Percentiles rank a stretch among this genome's conserved stretches.
Evolutionary conservation across 495 filamentous ascomycete genomes (phyloP).

Genomic region (Penicillium odoratum): DNA sequence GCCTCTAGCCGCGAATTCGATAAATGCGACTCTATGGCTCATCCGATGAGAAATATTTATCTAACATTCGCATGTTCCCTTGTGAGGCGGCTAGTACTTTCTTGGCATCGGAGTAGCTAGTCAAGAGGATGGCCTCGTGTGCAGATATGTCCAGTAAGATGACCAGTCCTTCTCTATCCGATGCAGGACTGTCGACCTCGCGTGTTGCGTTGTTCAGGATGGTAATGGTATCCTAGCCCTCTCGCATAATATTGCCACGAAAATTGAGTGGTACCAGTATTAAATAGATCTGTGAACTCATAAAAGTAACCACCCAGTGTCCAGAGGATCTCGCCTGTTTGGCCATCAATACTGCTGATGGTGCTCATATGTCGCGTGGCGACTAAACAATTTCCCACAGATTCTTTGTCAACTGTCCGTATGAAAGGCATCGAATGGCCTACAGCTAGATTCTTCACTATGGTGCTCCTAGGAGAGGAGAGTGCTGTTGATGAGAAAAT

Average conservation of each 20-base stretch:
- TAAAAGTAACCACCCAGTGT: constrained; percentile 50
- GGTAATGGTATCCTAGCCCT: constrained; percentile 38
- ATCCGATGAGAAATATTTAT: constrained; percentile 56
- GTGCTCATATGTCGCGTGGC: constrained; percentile 54
- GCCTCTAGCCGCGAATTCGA: constrained; percentile 54
- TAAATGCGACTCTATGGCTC: constrained; percentile 56
- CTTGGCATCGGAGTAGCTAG: constrained; percentile 31
- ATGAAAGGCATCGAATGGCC: constrained; percentile 52
- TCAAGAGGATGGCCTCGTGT: constrained; percentile 21
- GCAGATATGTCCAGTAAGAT: constrained; percentile 31
- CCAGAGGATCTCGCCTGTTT: constrained; percentile 55
- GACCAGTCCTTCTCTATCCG: constrained; percentile 27
- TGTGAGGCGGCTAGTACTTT: constrained; percentile 49
- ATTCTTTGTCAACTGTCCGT: constrained; percentile 59
- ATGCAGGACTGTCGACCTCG: constrained; percentile 21
- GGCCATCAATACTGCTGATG: constrained; percentile 42
- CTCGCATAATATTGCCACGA: constrained; percentile 56
- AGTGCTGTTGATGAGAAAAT: constrained; percentile 26
- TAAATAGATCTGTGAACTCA: constrained; percentile 43
- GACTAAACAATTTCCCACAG: constrained; percentile 52
- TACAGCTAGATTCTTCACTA: constrained; percentile 13
- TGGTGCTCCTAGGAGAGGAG: constrained; percentile 17
- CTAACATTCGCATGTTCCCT: constrained; percentile 56
- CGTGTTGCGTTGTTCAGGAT: constrained; percentile 51
- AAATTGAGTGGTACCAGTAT: constrained; percentile 44